phyloP scores from a whole-genome alignment of 2,329 filamentous ascomycete genomes.

The Sporothrix pseudoabietina region DNA sequence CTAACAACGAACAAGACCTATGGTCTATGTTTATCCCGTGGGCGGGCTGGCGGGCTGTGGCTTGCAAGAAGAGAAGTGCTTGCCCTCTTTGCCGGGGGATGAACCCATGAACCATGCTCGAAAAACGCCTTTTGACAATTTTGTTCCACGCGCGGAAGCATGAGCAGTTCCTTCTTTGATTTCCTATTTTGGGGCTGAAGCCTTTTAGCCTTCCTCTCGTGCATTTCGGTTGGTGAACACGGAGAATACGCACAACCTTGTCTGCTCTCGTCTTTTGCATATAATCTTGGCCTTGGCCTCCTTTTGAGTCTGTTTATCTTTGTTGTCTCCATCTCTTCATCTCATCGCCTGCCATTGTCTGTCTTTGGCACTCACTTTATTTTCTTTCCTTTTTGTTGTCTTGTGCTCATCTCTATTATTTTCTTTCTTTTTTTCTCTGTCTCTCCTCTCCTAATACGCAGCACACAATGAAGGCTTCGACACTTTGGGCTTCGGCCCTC shows the following conservation, averaged over 20 bases:
- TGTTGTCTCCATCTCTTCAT: neutral
- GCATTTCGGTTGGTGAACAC: neutral
- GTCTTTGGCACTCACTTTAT: neutral
- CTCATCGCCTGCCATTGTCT: neutral
- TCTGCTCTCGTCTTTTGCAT: constrained; percentile 6
- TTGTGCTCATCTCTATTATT: neutral
- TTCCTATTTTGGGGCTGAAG: neutral
- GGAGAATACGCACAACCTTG: constrained; percentile 1
- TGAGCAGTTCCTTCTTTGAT: neutral
- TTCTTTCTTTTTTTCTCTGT: neutral
- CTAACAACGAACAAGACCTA: neutral
- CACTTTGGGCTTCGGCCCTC: constrained; percentile 28
- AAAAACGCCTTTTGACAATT: constrained; percentile 22
- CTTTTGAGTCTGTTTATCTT: constrained; percentile 9
- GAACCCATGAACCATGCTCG: neutral
- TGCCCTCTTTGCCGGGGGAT: neutral
- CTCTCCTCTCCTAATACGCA: neutral
- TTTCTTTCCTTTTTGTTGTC: neutral
- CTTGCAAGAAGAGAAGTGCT: neutral
- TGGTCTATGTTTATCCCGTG: constrained; percentile 16
- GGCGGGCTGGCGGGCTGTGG: neutral
- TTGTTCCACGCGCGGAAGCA: neutral
- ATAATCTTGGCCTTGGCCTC: constrained; percentile 4
- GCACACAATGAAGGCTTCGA: constrained; percentile 19
- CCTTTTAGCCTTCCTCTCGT: neutral